phyloP scores from a whole-genome alignment of 305 asterid genomes.

The Lippia alba region DNA sequence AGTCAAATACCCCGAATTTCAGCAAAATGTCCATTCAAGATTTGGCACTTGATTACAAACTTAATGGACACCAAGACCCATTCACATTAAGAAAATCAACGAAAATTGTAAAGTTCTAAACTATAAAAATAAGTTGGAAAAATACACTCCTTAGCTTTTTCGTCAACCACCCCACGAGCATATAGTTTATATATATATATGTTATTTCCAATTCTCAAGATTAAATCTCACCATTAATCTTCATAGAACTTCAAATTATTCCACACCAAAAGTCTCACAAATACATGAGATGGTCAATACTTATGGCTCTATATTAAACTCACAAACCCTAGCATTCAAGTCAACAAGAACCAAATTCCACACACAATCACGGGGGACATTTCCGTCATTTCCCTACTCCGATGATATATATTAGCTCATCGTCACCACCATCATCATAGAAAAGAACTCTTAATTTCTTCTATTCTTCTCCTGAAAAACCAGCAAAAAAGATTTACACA shows the following conservation, averaged over 20 bases:
- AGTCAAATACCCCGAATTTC: constrained; percentile 37
- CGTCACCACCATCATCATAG: background rate
- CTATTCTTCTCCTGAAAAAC: background rate
- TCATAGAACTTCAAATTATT: background rate
- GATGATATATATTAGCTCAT: constrained; percentile 29
- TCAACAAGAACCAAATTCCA: constrained; percentile 29
- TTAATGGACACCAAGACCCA: constrained; percentile 4
- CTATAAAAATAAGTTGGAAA: background rate
- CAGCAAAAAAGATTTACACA: background rate
- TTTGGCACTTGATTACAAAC: constrained; percentile 24
- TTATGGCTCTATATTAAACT: constrained; percentile 31
- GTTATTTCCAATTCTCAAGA: no score
- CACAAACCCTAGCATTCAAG: background rate
- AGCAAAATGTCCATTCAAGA: constrained; percentile 30
- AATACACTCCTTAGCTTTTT: background rate
- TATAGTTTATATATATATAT: no score
- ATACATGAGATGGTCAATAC: constrained; percentile 31
- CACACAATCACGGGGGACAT: constrained; percentile 30
- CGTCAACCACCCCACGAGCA: constrained; percentile 27
- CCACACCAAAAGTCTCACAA: constrained; percentile 6
- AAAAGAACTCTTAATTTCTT: background rate
- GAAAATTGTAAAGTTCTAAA: background rate
- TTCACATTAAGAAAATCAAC: constrained; percentile 25
- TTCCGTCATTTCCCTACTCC: constrained; percentile 26
- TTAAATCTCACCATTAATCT: background rate